These are phyloP conservation scores for Carpinus viminea DNA, from an alignment of 306 rosid species.

Conservation along the genomic window DNA sequence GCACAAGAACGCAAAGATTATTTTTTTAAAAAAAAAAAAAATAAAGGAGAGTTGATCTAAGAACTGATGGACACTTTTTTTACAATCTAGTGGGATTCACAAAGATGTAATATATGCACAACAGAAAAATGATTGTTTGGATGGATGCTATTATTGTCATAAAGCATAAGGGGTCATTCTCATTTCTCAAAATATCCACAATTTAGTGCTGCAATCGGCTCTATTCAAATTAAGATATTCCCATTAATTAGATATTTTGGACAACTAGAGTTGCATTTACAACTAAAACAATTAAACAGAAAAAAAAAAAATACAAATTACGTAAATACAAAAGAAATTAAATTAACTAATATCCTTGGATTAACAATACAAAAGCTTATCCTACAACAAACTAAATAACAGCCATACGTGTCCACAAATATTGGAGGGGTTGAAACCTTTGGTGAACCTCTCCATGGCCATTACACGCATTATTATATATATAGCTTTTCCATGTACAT, in stretches of 20 bases:
- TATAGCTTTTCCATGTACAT: conserved; percentile 48
- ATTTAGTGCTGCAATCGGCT: background rate
- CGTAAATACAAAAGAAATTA: background rate
- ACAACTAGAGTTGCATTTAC: conserved; percentile 6
- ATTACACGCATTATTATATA: background rate
- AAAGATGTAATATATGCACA: too few relatives aligned
- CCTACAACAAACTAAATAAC: conserved; percentile 36
- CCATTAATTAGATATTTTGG: background rate
- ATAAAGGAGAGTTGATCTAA: too few relatives aligned
- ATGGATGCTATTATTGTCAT: too few relatives aligned
- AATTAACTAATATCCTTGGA: conserved; percentile 29
- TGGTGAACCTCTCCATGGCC: conserved; percentile 41
- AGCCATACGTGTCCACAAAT: conserved; percentile 33
- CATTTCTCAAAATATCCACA: too few relatives aligned
- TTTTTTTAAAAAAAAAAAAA: too few relatives aligned
- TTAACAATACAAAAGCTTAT: conserved; percentile 42
- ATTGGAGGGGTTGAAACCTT: conserved; percentile 42
- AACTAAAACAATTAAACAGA: conserved; percentile 1
- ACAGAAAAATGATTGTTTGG: too few relatives aligned
- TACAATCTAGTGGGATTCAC: too few relatives aligned
- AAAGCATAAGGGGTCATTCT: background rate
- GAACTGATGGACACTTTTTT: too few relatives aligned
- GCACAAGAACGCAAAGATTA: too few relatives aligned
- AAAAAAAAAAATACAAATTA: background rate
- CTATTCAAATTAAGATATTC: background rate